phyloP scores from a whole-genome alignment of 1,139 yeast genomes.

The Pichiaceae sp. region DNA sequence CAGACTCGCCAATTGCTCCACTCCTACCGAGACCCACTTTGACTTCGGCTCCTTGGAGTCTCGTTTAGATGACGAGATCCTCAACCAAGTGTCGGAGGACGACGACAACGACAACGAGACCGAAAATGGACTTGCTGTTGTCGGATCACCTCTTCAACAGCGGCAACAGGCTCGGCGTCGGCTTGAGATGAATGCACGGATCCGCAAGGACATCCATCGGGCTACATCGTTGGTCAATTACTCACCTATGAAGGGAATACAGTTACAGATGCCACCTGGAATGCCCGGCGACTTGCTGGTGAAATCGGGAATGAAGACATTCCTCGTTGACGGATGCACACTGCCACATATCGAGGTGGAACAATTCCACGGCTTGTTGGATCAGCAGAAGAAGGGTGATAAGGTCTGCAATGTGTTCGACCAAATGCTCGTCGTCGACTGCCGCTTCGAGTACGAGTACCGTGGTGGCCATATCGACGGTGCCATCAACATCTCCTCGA shows the following conservation, averaged over 20 bases:
- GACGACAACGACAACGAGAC: constrained; percentile 12
- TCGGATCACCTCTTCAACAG: constrained; percentile 22
- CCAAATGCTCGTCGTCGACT: constrained; percentile 62
- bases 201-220: constrained; percentile 14
- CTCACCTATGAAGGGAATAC: background rate
- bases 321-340: constrained; percentile 48
- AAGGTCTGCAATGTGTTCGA: constrained; percentile 46
- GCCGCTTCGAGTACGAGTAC: constrained; percentile 88
- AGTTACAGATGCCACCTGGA: background rate
- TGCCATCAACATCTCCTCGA: constrained; percentile 71
- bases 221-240: constrained; percentile 3
- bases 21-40: constrained; percentile 1
- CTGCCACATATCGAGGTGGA: constrained; percentile 67
- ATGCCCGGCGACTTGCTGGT: constrained; percentile 26
- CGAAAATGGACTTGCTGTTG: constrained; percentile 4
- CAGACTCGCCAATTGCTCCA: constrained; percentile 4
- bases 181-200: constrained; percentile 8
- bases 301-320: constrained; percentile 37
- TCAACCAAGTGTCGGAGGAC: constrained; percentile 4
- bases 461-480: constrained; percentile 86
- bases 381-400: constrained; percentile 3
- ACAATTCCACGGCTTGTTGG: constrained; percentile 56
- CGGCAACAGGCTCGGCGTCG: constrained; percentile 10
- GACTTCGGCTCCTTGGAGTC: constrained; percentile 4
- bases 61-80: constrained; percentile 4